These are phyloP conservation scores for Hypocreales sp. DNA, from an alignment of 2,329 filamentous ascomycete genomes.

Conservation along the genomic window DNA sequence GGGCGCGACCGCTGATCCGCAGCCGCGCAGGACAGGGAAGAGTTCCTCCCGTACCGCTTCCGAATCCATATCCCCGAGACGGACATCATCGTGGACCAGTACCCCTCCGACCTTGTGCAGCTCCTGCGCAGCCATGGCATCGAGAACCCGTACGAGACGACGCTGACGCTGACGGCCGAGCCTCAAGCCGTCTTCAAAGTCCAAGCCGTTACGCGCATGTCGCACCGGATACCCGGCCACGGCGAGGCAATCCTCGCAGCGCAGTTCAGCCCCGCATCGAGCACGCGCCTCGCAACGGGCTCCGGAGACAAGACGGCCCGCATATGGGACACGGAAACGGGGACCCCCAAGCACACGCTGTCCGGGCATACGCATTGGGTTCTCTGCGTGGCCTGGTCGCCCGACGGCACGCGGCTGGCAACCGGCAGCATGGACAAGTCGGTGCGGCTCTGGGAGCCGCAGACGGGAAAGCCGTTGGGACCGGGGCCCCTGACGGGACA, in stretches of 20 bases:
- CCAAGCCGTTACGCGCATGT: slow-evolving; percentile 78
- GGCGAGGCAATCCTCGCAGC: slow-evolving; percentile 79
- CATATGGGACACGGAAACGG: slow-evolving; percentile 91
- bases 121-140: slow-evolving; percentile 41
- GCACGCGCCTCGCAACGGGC: slow-evolving; percentile 68
- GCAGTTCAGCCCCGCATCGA: slow-evolving; percentile 69
- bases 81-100: slow-evolving; percentile 38
- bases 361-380: slow-evolving; percentile 87
- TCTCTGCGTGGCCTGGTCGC: slow-evolving; percentile 72
- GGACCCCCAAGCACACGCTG: slow-evolving; percentile 72
- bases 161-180: slow-evolving; percentile 40
- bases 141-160: slow-evolving; percentile 40
- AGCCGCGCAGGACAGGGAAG: slow-evolving; percentile 31
- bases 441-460: slow-evolving; percentile 78
- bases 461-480: slow-evolving; percentile 60
- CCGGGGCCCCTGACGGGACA: slow-evolving; percentile 59
- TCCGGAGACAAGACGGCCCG: slow-evolving; percentile 83
- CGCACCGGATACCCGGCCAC: slow-evolving; percentile 78
- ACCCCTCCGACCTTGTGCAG: slow-evolving; percentile 36
- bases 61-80: slow-evolving; percentile 40
- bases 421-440: slow-evolving; percentile 90
- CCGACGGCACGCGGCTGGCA: slow-evolving; percentile 65
- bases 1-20: not conserved
- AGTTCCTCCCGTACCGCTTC: slow-evolving; percentile 46
- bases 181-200: slow-evolving; percentile 92